Evolutionary conservation across 169 alveolate genomes (phyloP), one percentile per base, ranked within the genome.

Genomic region (Plasmodium vinckei): DNA sequence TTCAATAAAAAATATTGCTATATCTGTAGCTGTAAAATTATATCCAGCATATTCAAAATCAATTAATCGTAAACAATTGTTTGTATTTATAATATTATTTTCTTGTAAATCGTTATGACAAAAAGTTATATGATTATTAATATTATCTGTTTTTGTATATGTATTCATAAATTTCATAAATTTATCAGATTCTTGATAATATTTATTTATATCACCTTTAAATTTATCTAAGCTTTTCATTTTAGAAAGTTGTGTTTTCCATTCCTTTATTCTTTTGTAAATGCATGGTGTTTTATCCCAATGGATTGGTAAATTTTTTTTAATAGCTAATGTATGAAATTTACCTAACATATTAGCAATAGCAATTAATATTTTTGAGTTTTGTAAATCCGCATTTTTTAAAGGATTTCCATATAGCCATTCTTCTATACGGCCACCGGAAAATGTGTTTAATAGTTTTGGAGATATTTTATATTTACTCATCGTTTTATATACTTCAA

Each of bases 51-150:
- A 94, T 39, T 94, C 96, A 56, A 88, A 94, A 69, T 94, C 96
- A 33, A 94, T 93, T 79, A 94, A 63, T 39, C 95, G 89, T 56
- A 93, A 79, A 54, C 95, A 90, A 19, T 75, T 65, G 56, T 72
- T 87, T 19, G 88, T 73, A 44, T 61, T 75, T n/a, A 94, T 92
- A 47, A 94, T 72, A 70, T 94, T 94, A 70, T 94, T 94, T 73
- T 91, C 93, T 72, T 94, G 96, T 69, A 94, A 68, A 64, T 94
- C 96, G 57, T 94, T 94, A 69, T 94, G 96, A 56, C 96, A 94
- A 59, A 94, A 94, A 54, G 91, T 93, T 13, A 94, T 47, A 13
- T 86, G 42, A 87, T 82, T 91, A 2, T 95, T 94, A 39, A 90
- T 89, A 33, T 73, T 87, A 25, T 87, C 87, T 42, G 73, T 27